A percentile compares a stretch with the other conserved stretches of the same genome.
Evolutionary conservation across 345 rosid species (phyloP).

Genomic region (Trapa bicornis): DNA sequence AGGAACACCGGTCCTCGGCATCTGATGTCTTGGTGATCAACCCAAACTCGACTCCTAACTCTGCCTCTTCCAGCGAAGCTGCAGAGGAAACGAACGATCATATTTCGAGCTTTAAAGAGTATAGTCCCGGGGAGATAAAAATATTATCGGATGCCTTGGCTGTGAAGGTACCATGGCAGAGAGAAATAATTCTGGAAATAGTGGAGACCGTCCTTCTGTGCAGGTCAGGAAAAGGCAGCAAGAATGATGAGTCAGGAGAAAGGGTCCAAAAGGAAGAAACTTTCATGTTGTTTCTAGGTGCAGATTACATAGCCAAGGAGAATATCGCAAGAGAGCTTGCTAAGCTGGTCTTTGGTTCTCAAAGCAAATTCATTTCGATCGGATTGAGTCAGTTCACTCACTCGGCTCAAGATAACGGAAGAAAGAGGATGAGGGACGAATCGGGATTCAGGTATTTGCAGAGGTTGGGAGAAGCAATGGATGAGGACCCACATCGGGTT

Average conservation of each 20-base stretch:
- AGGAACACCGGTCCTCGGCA: constrained; percentile 34
- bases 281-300: constrained; percentile 44
- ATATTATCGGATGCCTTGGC: constrained; percentile 33
- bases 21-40: constrained; percentile 23
- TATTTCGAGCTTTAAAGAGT: constrained; percentile 28
- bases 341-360: constrained; percentile 46
- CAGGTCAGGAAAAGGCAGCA: constrained; percentile 30
- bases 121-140: constrained; percentile 31
- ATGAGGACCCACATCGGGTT: constrained; percentile 56
- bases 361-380: constrained; percentile 26
- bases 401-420: constrained; percentile 16
- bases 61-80: constrained; percentile 64
- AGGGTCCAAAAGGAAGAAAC: constrained; percentile 27
- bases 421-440: constrained; percentile 41
- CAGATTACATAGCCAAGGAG: constrained; percentile 31
- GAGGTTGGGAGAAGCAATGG: constrained; percentile 41
- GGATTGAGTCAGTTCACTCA: constrained; percentile 22
- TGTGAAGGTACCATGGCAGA: constrained; percentile 49
- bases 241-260: too few relatives aligned
- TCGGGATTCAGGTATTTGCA: constrained; percentile 20
- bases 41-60: constrained; percentile 67
- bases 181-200: constrained; percentile 29
- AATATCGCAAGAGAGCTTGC: constrained; percentile 51
- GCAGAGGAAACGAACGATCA: constrained; percentile 24
- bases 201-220: constrained; percentile 42